Base-by-base conservation (phyloP, 148 eudicot genomes). In the Chenopodium formosanum region DNA sequence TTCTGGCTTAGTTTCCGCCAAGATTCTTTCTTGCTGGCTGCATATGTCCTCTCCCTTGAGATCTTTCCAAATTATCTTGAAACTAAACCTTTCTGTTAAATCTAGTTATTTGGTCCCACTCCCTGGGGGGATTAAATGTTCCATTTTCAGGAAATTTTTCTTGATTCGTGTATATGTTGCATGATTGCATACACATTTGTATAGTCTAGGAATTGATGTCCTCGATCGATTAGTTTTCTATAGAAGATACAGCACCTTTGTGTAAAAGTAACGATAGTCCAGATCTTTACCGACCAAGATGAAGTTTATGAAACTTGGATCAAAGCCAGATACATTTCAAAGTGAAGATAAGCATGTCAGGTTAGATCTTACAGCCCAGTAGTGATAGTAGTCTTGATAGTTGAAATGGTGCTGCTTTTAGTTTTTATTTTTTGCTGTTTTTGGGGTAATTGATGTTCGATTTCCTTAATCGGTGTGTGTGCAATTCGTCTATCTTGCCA, bases 281-380 rank as follows among this genome's bases (percentile, higher is more conserved):
- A 82, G 88, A 83, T 81, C 83, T 82, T 88, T 83, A 77, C 68
- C 19, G 66, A 29, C 22, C 75, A 89, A 78, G 84, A 94, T 94
- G 98, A 94, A 94, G 95, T 94, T 94, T 86, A 94, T 94, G 98
- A 94, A 94, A 87, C 95, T 94, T 80, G 98, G 98, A 86, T 93
- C 98, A 67, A 94, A 91, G 84, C 92, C 93, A 6, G 98, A 94
- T 88, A 78, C 89, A 48, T 91, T 94, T 83, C 97, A 90, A 87
- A 87, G 80, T 58, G 94, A 91, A 64, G 94, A 88, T 46, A 85
- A 90, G 73, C 84, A 88, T 88, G 83, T 88, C 86, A 86, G 97
- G 97, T 91, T 69, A 84, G 87, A 86, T 80, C 65, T 74, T 86
- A 10, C 44, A 63, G 52, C 82, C 52, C 20, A 75, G 73, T 78